These are phyloP conservation scores for Pisolithus albus DNA, from an alignment of 768 basidiomycete genomes.

Conservation along the genomic window DNA sequence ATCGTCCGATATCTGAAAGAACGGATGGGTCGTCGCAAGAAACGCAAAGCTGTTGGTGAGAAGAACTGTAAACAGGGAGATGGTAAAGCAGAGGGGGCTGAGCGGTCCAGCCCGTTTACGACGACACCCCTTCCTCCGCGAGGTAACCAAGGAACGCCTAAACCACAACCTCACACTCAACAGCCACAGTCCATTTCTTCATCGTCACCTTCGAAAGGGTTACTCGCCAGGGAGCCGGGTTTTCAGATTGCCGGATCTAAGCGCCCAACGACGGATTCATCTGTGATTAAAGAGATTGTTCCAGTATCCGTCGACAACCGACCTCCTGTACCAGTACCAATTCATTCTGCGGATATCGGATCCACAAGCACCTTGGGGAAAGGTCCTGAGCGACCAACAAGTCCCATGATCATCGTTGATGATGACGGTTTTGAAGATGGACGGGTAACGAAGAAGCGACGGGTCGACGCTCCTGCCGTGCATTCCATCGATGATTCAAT, in stretches of 20 bases:
- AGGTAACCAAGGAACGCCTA: conserved; percentile 5
- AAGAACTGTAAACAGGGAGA: conserved; percentile 38
- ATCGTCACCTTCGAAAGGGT: background rate
- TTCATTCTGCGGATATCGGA: conserved; percentile 9
- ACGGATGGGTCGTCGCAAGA: conserved; percentile 38
- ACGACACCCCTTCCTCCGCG: conserved; percentile 35
- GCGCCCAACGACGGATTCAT: background rate
- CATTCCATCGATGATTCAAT: no score
- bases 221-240: conserved; percentile 6
- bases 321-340: conserved; percentile 29
- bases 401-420: conserved; percentile 53
- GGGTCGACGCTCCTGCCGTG: conserved; percentile 16
- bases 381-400: conserved; percentile 26
- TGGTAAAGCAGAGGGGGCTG: conserved; percentile 28
- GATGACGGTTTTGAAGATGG: conserved; percentile 50
- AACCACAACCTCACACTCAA: background rate
- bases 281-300: conserved; percentile 14
- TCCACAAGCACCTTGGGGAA: background rate
- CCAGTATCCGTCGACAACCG: conserved; percentile 12
- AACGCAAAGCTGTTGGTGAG: conserved; percentile 31
- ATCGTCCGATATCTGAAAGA: conserved; percentile 85
- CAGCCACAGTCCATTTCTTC: background rate
- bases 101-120: conserved; percentile 36
- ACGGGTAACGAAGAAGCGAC: conserved; percentile 51
- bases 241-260: conserved; percentile 6